A percentile compares a stretch with the other conserved stretches of the same genome.
Conservation (phyloP, 495 filamentous ascomycete species). For the Hypoxylon trugodes region DNA sequence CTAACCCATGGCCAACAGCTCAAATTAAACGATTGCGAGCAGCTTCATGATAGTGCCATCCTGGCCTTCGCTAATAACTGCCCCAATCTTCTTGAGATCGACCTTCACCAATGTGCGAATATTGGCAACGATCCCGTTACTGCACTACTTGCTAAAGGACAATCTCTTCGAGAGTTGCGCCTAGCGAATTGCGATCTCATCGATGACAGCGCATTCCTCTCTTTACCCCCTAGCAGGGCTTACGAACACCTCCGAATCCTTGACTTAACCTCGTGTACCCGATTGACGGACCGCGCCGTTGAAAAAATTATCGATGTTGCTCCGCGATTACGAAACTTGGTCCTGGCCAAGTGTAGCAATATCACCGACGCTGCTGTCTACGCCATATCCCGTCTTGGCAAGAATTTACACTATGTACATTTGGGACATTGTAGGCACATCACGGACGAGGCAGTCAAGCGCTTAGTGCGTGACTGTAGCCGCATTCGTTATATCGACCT, state of each 20-base stretch:
- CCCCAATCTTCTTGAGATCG: constrained; percentile 93
- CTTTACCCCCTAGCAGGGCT: constrained; percentile 70
- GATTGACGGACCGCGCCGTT: constrained; percentile 84
- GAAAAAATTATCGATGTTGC: constrained; percentile 86
- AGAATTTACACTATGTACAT: constrained; percentile 96
- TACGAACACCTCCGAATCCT: constrained; percentile 92
- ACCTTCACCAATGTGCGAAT: constrained; percentile 84
- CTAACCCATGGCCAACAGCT: constrained; percentile 63
- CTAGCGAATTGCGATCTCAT: constrained; percentile 84
- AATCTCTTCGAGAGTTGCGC: constrained; percentile 85
- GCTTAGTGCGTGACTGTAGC: constrained; percentile 85
- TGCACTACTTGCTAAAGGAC: constrained; percentile 75
- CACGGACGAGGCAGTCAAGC: constrained; percentile 84
- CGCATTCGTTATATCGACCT: constrained; percentile 97
- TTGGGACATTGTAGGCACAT: constrained; percentile 92
- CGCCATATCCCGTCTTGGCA: constrained; percentile 87
- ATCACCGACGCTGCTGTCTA: constrained; percentile 91
- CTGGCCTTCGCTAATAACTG: constrained; percentile 87
- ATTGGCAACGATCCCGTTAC: constrained; percentile 85
- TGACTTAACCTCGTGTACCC: constrained; percentile 87
- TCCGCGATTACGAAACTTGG: constrained; percentile 88
- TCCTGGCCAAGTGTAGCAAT: constrained; percentile 91
- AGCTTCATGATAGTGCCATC: constrained; percentile 81
- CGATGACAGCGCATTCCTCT: constrained; percentile 84
- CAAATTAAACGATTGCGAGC: constrained; percentile 88